Conservation (phyloP, 768 basidiomycete genomes). For the Trametes cingulata region DNA sequence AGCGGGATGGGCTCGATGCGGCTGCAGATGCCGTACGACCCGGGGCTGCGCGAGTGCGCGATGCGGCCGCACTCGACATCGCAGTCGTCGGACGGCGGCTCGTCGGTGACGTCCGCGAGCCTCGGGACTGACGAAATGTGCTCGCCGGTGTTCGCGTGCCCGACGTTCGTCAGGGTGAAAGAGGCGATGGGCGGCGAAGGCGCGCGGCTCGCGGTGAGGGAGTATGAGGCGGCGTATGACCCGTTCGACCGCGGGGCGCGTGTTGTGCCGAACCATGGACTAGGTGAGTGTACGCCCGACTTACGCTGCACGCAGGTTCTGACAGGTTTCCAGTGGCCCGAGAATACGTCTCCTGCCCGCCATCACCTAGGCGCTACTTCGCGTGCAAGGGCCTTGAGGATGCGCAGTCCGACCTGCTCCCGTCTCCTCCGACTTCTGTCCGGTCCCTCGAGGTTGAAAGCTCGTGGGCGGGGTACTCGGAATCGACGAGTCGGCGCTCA, state of each 20-base stretch:
- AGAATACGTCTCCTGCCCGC: conserved; percentile 5
- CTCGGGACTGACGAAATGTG: not conserved
- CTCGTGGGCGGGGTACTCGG: not conserved
- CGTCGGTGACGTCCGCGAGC: conserved; percentile 2
- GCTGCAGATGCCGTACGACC: conserved; percentile 4
- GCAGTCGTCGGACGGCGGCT: conserved; percentile 7
- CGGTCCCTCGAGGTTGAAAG: not conserved
- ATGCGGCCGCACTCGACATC: conserved; percentile 15
- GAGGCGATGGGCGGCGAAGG: not conserved
- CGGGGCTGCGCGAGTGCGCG: not conserved
- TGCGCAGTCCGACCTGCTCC: not conserved
- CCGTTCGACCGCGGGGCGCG: not conserved
- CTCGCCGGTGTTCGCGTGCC: not conserved
- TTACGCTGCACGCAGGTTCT: not conserved
- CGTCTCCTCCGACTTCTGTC: not conserved
- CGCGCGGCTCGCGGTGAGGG: not conserved
- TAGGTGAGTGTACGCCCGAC: not conserved
- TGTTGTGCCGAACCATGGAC: not conserved
- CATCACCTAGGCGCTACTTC: not conserved
- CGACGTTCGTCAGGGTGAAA: not conserved
- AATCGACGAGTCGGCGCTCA: conserved; percentile 4
- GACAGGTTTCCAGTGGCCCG: not conserved
- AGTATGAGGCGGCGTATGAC: not conserved
- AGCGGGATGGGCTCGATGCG: not conserved
- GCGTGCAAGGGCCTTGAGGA: not conserved